These are phyloP conservation scores for Suillus luteus DNA, from an alignment of 768 basidiomycete species.

Conservation along the genomic window DNA sequence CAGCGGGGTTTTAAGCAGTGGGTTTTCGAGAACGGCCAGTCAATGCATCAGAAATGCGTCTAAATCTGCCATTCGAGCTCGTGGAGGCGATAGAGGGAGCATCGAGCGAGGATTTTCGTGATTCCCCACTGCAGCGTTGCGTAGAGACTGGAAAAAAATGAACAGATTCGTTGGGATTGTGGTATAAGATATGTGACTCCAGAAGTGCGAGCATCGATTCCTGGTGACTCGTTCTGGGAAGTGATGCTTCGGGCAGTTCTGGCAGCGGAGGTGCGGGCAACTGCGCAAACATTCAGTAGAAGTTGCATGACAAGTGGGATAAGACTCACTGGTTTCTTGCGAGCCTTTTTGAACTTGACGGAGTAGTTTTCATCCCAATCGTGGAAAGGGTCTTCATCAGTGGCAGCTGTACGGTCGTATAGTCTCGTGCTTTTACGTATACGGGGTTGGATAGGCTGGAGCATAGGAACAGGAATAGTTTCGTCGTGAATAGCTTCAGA, in stretches of 20 bases:
- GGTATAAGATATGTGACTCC: slow-evolving; percentile 31
- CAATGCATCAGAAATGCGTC: slow-evolving; percentile 22
- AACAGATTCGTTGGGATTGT: slow-evolving; percentile 32
- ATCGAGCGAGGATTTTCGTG: slow-evolving; percentile 28
- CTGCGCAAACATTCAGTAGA: slow-evolving; percentile 15
- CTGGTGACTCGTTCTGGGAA: slow-evolving; percentile 30
- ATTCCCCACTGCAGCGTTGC: slow-evolving; percentile 34
- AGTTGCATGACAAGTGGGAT: slow-evolving; percentile 6
- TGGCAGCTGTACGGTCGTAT: slow-evolving; percentile 37
- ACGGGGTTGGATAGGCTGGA: slow-evolving; percentile 35
- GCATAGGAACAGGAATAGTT: slow-evolving; percentile 23
- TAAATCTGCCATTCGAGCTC: slow-evolving; percentile 26
- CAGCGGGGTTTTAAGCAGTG: slow-evolving; percentile 15
- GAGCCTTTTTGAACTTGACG: slow-evolving; percentile 18
- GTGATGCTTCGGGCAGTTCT: slow-evolving; percentile 18
- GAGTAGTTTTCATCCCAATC: slow-evolving; percentile 40
- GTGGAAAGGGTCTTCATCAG: slow-evolving; percentile 36
- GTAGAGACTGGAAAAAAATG: slow-evolving; percentile 37
- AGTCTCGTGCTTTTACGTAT: slow-evolving; percentile 30
- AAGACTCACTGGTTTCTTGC: slow-evolving; percentile 26
- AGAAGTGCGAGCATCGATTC: slow-evolving; percentile 34
- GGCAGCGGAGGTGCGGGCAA: slow-evolving; percentile 31
- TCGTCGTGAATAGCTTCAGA: slow-evolving; percentile 40
- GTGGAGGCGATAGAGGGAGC: slow-evolving; percentile 32
- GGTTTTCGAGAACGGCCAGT: slow-evolving; percentile 26